Conservation (phyloP, 2,329 filamentous ascomycete species). For the Claviceps sorghi region DNA sequence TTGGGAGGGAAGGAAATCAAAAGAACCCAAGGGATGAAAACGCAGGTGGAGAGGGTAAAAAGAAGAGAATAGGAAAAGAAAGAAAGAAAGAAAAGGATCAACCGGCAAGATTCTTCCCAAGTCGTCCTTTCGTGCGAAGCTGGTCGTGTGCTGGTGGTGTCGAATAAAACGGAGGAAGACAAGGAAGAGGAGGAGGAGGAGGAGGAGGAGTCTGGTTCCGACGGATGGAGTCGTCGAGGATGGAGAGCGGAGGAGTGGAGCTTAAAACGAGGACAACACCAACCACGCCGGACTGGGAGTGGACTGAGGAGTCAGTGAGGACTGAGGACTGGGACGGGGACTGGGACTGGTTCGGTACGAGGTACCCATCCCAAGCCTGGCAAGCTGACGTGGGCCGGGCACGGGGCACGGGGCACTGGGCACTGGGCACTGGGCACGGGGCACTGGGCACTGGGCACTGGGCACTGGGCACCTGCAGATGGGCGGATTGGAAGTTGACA, state of each 20-base stretch:
- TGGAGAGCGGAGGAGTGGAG: constrained; percentile 4
- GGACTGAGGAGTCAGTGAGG: background rate
- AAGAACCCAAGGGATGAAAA: constrained; percentile 5
- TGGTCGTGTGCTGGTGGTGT: background rate
- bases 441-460: no score
- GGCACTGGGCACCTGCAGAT: no score
- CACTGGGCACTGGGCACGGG: no score
- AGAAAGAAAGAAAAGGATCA: constrained; percentile 1
- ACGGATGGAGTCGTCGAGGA: constrained; percentile 6
- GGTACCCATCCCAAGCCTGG: background rate
- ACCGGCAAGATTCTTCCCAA: constrained; percentile 6
- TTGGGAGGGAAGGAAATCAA: constrained; percentile 1
- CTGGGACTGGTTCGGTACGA: background rate
- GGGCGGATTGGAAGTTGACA: background rate
- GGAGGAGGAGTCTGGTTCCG: constrained; percentile 3
- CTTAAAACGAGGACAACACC: background rate
- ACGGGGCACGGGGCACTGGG: no score
- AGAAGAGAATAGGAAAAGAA: background rate
- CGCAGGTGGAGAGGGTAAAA: background rate
- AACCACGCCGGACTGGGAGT: background rate
- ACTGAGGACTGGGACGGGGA: no score
- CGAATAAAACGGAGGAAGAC: constrained; percentile 9
- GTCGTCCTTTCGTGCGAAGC: constrained; percentile 2
- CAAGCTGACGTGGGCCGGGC: background rate
- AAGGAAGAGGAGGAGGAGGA: constrained; percentile 3